Conservation (phyloP, 2,329 filamentous ascomycete species). For the Colletotrichum sublineola region DNA sequence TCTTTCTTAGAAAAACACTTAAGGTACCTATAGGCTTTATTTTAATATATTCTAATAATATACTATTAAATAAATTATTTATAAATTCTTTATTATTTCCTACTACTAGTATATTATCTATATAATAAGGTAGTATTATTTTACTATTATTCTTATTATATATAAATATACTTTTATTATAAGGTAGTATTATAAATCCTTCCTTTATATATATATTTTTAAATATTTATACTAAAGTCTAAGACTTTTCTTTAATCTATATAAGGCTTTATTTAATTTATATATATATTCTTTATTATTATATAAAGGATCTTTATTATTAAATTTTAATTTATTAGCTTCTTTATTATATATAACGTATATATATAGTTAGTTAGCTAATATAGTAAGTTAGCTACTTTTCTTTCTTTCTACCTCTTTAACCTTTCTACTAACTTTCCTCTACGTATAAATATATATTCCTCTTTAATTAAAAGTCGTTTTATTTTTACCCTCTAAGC, state of each 20-base stretch:
- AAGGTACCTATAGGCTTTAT: neutral
- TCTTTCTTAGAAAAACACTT: neutral
- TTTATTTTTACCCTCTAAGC: too few relatives aligned
- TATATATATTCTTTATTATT: too few relatives aligned
- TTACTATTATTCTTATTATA: neutral
- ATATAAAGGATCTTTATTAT: neutral
- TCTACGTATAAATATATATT: too few relatives aligned
- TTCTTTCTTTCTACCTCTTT: too few relatives aligned
- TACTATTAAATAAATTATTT: neutral
- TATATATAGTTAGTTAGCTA: too few relatives aligned
- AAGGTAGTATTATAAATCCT: neutral
- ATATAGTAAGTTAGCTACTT: too few relatives aligned
- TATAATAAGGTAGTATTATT: neutral
- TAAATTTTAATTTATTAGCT: too few relatives aligned
- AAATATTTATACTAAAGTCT: slow-evolving; percentile 1
- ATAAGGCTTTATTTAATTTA: neutral
- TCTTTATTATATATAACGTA: too few relatives aligned
- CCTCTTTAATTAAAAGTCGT: too few relatives aligned
- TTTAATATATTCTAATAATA: neutral
- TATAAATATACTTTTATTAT: neutral
- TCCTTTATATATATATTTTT: neutral
- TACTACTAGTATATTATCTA: neutral
- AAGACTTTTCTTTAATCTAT: neutral
- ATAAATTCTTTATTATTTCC: neutral
- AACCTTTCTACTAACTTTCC: too few relatives aligned